Base-by-base conservation (phyloP, 805 yeast species). In the Tetrapisispora iriomotensis region DNA sequence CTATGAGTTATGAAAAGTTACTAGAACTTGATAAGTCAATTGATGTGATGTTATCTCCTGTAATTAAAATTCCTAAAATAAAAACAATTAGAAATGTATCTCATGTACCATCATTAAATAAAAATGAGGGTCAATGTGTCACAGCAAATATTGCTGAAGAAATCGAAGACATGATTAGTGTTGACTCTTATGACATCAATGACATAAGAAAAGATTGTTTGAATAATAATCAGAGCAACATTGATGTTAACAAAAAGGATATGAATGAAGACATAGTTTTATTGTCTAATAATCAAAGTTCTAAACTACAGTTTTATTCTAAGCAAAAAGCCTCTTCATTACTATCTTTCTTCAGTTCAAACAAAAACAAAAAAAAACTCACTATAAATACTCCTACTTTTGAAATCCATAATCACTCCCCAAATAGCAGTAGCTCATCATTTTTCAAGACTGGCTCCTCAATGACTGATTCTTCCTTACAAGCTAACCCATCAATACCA, bases 251-350 rank as follows among this genome's bases (percentile, higher is more conserved):
- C 3, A 14, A 13, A 6, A 18, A 28, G 4, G 13, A 3, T 6
- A 26, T 13, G 13, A 8, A 14, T 14, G 20, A 34, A 4, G 29
- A 23, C 12, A 7, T 12, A 14, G 7, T 17, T 4, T 17, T 22
- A 9, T 51, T 53, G 35, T 53, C 54, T 19, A 42, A 41, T 15
- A 48, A 45, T 4, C 50, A 47, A 6, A 13, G 18, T 14, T 48
- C 52, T 40, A 52, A 48, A 27, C 58, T 57, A 10, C 35, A 35
- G 2, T 22, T 35, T 28, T 39, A 44, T 18, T 38, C 42, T 8
- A 47, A 46, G 17, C 22, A 15, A 8, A 50, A 51, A 35, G 53
- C 62, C 1, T 42, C 51, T 2, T 58, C 63, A 1, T 21, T 59
- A n/a, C 31, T 54, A 26, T 53, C 52, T 39, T 36, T 59, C 12